Percentiles rank a stretch among this genome's conserved stretches.
Evolutionary conservation across 2,329 filamentous ascomycete genomes (phyloP).

Genomic region (Aspergillus niger): DNA sequence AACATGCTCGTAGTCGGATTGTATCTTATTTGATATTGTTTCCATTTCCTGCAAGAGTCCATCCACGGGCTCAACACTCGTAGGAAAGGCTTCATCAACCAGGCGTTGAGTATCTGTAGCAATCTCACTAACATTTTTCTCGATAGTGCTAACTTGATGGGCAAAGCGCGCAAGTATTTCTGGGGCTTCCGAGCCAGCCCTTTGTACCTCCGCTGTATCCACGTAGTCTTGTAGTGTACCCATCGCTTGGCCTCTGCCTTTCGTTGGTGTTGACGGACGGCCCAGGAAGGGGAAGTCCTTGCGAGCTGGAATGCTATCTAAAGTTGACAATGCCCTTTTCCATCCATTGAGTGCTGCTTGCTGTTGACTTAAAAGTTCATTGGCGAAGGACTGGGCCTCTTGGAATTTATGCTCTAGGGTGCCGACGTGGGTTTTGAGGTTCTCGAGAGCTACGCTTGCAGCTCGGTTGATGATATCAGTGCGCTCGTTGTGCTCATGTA

Average conservation of each 20-base stretch:
- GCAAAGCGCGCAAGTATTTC: conserved; percentile 62
- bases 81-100: conserved; percentile 46
- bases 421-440: conserved; percentile 56
- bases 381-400: conserved; percentile 50
- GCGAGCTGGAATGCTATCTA: conserved; percentile 46
- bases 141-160: conserved; percentile 61
- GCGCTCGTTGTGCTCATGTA: conserved; percentile 55
- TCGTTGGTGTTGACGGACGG: conserved; percentile 44
- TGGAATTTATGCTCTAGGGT: conserved; percentile 49
- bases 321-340: conserved; percentile 39
- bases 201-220: conserved; percentile 70
- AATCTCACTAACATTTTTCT: conserved; percentile 62
- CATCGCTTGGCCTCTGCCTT: conserved; percentile 48
- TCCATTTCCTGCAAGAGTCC: conserved; percentile 82
- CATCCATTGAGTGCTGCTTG: conserved; percentile 46
- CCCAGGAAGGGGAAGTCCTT: conserved; percentile 47
- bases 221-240: conserved; percentile 74
- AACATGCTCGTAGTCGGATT: conserved; percentile 79
- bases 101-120: conserved; percentile 54
- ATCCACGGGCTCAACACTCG: conserved; percentile 64
- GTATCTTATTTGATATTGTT: conserved; percentile 81
- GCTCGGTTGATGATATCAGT: conserved; percentile 67
- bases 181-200: conserved; percentile 67
- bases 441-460: conserved; percentile 81
- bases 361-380: conserved; percentile 48